Evolutionary conservation across 2,329 filamentous ascomycete species (phyloP).

Genomic region (Raffaelea ambrosiae): DNA sequence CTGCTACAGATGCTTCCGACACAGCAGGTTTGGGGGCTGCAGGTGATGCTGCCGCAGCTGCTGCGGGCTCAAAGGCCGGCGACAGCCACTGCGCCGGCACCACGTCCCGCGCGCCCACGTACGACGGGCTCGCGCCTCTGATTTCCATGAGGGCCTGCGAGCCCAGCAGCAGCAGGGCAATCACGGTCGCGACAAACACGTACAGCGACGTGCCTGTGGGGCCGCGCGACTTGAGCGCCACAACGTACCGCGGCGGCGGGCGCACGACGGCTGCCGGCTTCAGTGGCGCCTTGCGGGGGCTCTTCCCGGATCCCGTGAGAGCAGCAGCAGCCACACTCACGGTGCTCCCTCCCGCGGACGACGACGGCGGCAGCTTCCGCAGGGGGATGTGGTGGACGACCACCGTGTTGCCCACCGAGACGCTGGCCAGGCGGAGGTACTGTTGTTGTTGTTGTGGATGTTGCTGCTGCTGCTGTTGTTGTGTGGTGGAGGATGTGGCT

Average conservation of each 20-base stretch:
- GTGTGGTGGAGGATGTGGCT: slow-evolving; percentile 23
- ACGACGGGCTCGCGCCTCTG: slow-evolving; percentile 45
- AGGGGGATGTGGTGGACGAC: slow-evolving; percentile 74
- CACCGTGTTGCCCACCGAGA: slow-evolving; percentile 71
- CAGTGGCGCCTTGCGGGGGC: background rate
- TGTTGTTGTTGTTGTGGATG: slow-evolving; percentile 32
- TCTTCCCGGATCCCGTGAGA: too few relatives aligned
- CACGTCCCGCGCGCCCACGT: slow-evolving; percentile 46
- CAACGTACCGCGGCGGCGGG: slow-evolving; percentile 55
- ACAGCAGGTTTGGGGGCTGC: slow-evolving; percentile 13
- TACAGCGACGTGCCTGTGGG: slow-evolving; percentile 44
- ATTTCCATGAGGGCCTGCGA: slow-evolving; percentile 59
- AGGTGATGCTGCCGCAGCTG: slow-evolving; percentile 6
- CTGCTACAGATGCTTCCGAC: background rate
- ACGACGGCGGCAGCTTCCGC: slow-evolving; percentile 26
- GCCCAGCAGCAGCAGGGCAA: slow-evolving; percentile 52
- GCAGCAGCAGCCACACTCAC: background rate
- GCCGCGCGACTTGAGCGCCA: slow-evolving; percentile 48
- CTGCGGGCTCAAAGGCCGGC: background rate
- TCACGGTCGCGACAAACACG: slow-evolving; percentile 44
- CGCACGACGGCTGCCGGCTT: background rate
- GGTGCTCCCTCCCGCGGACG: slow-evolving; percentile 14
- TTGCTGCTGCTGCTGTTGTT: slow-evolving; percentile 33
- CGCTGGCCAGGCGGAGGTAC: slow-evolving; percentile 69
- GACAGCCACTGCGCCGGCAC: slow-evolving; percentile 36